Percentiles rank a stretch among this genome's conserved stretches.
Conservation (phyloP, 2,329 filamentous ascomycete species). For the Leptosphaerulina australis region DNA sequence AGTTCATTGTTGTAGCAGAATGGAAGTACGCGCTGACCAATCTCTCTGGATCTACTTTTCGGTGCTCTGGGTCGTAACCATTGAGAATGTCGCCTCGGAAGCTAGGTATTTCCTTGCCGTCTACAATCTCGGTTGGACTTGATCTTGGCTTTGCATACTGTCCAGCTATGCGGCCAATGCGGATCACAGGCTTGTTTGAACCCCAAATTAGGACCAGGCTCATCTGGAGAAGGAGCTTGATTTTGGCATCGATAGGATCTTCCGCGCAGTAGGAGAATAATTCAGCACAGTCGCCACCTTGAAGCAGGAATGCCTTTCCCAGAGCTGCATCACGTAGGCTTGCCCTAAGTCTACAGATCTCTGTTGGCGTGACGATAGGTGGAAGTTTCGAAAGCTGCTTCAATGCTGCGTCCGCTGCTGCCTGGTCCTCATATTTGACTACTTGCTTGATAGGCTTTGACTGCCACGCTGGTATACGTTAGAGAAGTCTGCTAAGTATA, state of each 20-base stretch:
- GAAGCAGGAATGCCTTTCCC: conserved; percentile 90
- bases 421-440: conserved; percentile 69
- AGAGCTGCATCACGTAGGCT: conserved; percentile 84
- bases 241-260: conserved; percentile 89
- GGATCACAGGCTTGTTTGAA: conserved; percentile 78
- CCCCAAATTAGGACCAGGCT: conserved; percentile 94
- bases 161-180: conserved; percentile 94
- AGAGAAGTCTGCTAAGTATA: conserved; percentile 1
- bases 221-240: conserved; percentile 97
- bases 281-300: conserved; percentile 96
- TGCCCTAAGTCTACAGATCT: conserved; percentile 79
- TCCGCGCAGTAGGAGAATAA: conserved; percentile 96
- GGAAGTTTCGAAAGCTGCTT: conserved; percentile 71
- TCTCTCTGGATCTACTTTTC: conserved; percentile 80
- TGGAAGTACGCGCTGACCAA: conserved; percentile 94
- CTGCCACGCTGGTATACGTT: conserved; percentile 66
- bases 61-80: conserved; percentile 76
- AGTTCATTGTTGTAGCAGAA: conserved; percentile 93
- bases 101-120: conserved; percentile 81
- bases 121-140: conserved; percentile 80
- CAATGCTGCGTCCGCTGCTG: conserved; percentile 64
- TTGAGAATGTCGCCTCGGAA: conserved; percentile 97
- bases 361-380: conserved; percentile 77
- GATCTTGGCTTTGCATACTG: conserved; percentile 97
- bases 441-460: conserved; percentile 79